Evolutionary conservation across 257 asterid species (phyloP), one percentile per base, ranked within the genome.

Genomic region (Salvia hispanica): DNA sequence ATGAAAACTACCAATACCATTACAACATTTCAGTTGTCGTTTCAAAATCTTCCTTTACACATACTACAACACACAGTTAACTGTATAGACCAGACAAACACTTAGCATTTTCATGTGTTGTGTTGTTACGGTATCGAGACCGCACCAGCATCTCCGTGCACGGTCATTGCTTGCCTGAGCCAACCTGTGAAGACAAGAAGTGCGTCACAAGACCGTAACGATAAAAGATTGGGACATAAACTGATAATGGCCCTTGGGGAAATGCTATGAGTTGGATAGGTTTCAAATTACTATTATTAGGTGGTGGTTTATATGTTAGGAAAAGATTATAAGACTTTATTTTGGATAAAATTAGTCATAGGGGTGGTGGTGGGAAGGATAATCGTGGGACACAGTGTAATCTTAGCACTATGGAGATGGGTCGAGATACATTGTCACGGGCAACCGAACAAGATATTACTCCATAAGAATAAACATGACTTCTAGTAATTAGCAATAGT

Each of bases 111-210:
- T 13, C 34, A 48, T 2, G 36, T 43, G 43, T 46, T 31, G 12
- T 40, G 28, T 45, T 44, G 62, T 50, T 60, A 71, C 42, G 72
- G 34, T 33, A 54, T 16, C 11, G 74, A 46, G 14, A 43, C 18
- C 10, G 46, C 4, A 59, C 70, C 71, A 16, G 64, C 62, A 69
- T 9, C 79, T 69, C 74, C 40, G 72, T 36, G 25, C 28, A 69
- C 52, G 69, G 58, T 62, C 78, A 84, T 34, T 62, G 82, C 83
- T 81, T 79, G 45, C 58, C 65, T 58, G 70, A 71, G 57, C 80
- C 77, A 58, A 78, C 85, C 85, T 81, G 84, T 16, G 40, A 72
- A 53, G 46, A 14, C 50, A n/a, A 15, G 53, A 62, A 44, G 18
- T 21, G 7, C 9, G 58, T 73, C 31, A 36, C 48, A 63, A 43